Conservation (phyloP, 176 grass and related monocot genomes). For the Rhynchospora tenuis region DNA sequence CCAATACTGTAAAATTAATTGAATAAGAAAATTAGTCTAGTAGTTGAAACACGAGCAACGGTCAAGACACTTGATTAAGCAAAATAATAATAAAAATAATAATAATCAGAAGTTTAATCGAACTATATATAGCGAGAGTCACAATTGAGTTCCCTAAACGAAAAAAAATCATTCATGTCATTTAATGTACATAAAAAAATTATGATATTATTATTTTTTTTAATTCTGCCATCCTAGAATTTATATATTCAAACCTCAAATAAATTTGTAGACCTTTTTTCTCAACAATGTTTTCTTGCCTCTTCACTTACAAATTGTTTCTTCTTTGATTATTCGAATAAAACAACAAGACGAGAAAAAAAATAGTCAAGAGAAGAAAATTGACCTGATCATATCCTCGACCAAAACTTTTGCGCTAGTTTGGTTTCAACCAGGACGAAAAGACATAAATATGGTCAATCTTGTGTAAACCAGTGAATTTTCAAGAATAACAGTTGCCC, state of each 20-base stretch:
- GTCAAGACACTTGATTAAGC: too few species aligned
- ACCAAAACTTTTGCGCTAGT: not conserved
- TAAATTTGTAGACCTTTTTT: not conserved
- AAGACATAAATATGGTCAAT: not conserved
- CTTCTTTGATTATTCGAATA: not conserved
- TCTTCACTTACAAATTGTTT: not conserved
- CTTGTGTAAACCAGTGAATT: not conserved
- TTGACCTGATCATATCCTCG: not conserved
- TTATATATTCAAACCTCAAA: too few species aligned
- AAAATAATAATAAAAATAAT: not conserved
- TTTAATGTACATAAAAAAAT: too few species aligned
- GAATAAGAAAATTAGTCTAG: too few species aligned
- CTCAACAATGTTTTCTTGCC: not conserved
- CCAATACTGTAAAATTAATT: not conserved
- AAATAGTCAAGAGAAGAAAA: not conserved
- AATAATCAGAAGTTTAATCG: not conserved
- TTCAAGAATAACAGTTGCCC: not conserved
- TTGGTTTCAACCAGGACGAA: not conserved
- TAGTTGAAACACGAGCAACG: too few species aligned
- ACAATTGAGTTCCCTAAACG: too few species aligned
- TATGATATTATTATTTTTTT: too few species aligned
- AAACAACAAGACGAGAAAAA: not conserved
- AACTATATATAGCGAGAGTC: too few species aligned
- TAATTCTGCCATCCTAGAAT: too few species aligned
- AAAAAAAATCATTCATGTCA: too few species aligned